Percentiles rank a stretch among this genome's conserved stretches.
Evolutionary conservation across 345 rosid genomes (phyloP).

Genomic region (Conringia planisiliqua): DNA sequence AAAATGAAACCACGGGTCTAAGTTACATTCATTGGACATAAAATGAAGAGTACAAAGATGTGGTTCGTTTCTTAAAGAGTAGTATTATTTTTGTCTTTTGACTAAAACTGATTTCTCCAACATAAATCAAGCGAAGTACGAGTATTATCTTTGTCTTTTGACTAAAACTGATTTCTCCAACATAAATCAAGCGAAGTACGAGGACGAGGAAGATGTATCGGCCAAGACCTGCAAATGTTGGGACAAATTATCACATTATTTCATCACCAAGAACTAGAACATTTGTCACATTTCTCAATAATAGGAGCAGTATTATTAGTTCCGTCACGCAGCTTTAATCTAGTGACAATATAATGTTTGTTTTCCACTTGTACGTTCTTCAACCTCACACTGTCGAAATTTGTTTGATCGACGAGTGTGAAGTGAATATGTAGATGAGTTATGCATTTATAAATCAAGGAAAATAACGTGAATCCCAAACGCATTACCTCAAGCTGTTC

Average conservation of each 20-base stretch:
- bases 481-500: constrained; percentile 86
- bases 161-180: not conserved
- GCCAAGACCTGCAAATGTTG: constrained; percentile 75
- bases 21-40: not conserved
- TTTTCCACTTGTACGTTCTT: not conserved
- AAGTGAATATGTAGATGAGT: not conserved
- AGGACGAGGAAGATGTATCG: constrained; percentile 89
- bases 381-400: not conserved
- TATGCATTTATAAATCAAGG: not conserved
- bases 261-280: not conserved
- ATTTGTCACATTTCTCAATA: not conserved
- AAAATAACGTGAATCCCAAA: not conserved
- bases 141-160: not conserved
- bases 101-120: not conserved
- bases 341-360: not conserved
- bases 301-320: not conserved
- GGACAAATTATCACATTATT: not conserved
- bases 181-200: constrained; percentile 77
- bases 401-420: not conserved
- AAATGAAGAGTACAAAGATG: not conserved
- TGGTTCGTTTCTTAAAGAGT: not conserved
- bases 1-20: not conserved
- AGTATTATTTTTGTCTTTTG: not conserved
- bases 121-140: no score
- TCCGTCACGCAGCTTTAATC: not conserved